Base-by-base conservation (phyloP, 805 yeast species). In the Ogataea siamensis region DNA sequence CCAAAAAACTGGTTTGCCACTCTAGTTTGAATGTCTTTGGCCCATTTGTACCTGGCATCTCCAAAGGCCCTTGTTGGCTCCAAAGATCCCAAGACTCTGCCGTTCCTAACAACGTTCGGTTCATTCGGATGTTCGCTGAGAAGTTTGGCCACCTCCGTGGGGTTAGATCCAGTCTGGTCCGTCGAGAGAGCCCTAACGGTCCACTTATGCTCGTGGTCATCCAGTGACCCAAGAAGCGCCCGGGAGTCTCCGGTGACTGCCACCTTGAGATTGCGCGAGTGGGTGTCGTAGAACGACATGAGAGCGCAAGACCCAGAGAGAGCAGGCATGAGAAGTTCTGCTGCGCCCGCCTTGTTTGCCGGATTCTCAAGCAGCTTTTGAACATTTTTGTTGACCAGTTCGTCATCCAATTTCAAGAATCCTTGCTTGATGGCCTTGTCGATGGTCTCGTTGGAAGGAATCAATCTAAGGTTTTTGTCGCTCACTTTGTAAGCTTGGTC, bases 31-130 rank as follows among this genome's bases (percentile, higher is more conserved):
- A 87, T 73, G 15, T 80, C 78, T 8, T 58, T 62, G 10, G 88
- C 77, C 70, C 95, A 74, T 58, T 93, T 93, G 58, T 87, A 93
- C 45, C 96, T 75, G 42, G 96, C 95, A 62, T 93, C 99, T 32
- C 99, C 99, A 68, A 93, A 93, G 1, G 98, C 95, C 54, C 99
- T 73, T 0, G 96, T 78, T 10, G 99, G 99, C 62, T 93, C 98
- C 46, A 93, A 72, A 8, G 93, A 79, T 0, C 99, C 99, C 49
- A 93, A 71, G 8, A 93, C 85, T 54, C 99, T 77, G 4, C 98
- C 99, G 45, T 86, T 78, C 47, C 84, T 72, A 23, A 91, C 74
- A 29, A 82, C 95, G 34, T 80, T 78, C 22, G 87, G 83, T 62
- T 91, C 97, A 43, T 80, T 81, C 1, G 99, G 99, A 63, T 93